Base-by-base conservation (phyloP, 139 green algal genomes). In the Spirogloea muscicola region DNA sequence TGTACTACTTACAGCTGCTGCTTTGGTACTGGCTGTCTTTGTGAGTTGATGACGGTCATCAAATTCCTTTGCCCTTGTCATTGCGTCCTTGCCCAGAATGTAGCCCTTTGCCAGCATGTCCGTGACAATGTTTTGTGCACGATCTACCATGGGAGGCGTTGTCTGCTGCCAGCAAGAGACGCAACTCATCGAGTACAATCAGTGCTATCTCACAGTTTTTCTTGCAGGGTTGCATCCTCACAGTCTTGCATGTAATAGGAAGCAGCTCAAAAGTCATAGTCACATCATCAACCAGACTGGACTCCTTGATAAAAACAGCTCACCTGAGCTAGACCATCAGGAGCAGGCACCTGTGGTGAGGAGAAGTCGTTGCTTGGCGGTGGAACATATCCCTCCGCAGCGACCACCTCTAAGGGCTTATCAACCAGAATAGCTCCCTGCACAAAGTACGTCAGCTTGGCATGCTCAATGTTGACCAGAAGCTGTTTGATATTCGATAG, bases 41-140 rank as follows among this genome's bases (percentile, higher is more conserved):
- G 5, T 59, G 61, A 70, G 39, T 13, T 55, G 38, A n/a, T 70
- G 61, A 18, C 33, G 29, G n/a, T 9, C 18, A 18, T 70, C 61
- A 34, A 70, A 31, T 10, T 51, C 61, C 5, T 34, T 29, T 18
- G 61, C 61, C 18, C 37, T 29, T 18, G 29, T 18, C 40, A 58
- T 18, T 31, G 27, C 61, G 61, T 70, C 61, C 61, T 51, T 58
- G n/a, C 40, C n/a, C n/a, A 70, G 61, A 21, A 70, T 55, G 61
- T 70, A 70, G 34, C 61, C 61, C n/a, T 18, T 33, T 1, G 61
- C 61, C 7, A 70, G 61, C 13, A 70, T 29, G 18, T 18, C 25
- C 37, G 61, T 39, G 16, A 70, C 41, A 7, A 55, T 29, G 29
- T 39, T 27, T 21, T 70, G 38, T 31, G 61, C 41, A 31, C 16